A percentile compares a stretch with the other conserved stretches of the same genome.
Evolutionary conservation across 768 basidiomycete species (phyloP).

Genomic region (Mycena capillaripes): DNA sequence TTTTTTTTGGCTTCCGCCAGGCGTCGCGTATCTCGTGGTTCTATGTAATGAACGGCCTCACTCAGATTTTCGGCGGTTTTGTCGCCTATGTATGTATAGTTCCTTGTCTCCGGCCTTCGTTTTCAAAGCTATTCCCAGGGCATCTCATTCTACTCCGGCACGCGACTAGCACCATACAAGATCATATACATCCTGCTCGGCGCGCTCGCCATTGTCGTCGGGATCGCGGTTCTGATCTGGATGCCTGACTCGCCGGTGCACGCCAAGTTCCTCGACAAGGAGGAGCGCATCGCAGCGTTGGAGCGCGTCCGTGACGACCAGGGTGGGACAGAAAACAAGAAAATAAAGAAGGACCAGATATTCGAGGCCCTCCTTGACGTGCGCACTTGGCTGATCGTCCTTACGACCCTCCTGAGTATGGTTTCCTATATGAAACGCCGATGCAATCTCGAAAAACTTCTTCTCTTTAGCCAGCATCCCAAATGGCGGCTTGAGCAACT

Average conservation of each 20-base stretch:
- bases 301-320: conserved; percentile 79
- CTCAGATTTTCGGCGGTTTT: conserved; percentile 73
- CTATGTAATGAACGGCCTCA: conserved; percentile 77
- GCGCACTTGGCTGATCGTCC: conserved; percentile 73
- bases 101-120: background rate
- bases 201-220: conserved; percentile 71
- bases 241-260: conserved; percentile 77
- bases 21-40: conserved; percentile 74
- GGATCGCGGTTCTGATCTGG: conserved; percentile 68
- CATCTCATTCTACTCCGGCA: conserved; percentile 67
- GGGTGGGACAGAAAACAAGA: conserved; percentile 74
- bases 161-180: conserved; percentile 66
- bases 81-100: conserved; percentile 66
- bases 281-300: conserved; percentile 73
- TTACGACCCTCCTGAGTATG: conserved; percentile 72
- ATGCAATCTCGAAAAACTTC: conserved; percentile 20
- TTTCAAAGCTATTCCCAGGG: conserved; percentile 52
- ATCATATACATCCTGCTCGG: conserved; percentile 75
- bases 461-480: conserved; percentile 68
- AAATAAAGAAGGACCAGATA: conserved; percentile 70
- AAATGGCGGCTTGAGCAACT: conserved; percentile 74
- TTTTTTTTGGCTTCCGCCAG: too few species aligned
- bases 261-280: conserved; percentile 66
- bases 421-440: conserved; percentile 20
- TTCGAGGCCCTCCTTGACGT: conserved; percentile 69